These are phyloP conservation scores for Ophiostoma tasmaniense DNA, from an alignment of 2,329 filamentous ascomycete genomes.

Conservation along the genomic window DNA sequence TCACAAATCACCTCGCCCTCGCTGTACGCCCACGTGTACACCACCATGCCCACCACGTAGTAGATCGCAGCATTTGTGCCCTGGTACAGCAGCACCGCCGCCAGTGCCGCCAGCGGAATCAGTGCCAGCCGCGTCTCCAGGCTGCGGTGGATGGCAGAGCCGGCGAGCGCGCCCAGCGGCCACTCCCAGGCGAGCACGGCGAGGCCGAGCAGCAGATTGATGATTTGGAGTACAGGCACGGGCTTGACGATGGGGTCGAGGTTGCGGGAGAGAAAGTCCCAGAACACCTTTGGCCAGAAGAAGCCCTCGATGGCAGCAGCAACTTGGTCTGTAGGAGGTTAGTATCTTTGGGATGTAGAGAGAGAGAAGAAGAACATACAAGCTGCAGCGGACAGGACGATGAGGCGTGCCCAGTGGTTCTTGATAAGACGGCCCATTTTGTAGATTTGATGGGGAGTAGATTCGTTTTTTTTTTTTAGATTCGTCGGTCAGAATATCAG, in stretches of 20 bases:
- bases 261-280: constrained; percentile 89
- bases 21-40: constrained; percentile 96
- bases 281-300: constrained; percentile 99
- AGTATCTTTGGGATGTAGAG: too few species aligned
- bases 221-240: constrained; percentile 76
- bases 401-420: constrained; percentile 96
- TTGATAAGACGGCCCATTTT: constrained; percentile 97
- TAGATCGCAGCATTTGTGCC: constrained; percentile 87
- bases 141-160: constrained; percentile 70
- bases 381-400: constrained; percentile 73
- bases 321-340: constrained; percentile 65
- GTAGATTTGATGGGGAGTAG: constrained; percentile 15
- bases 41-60: constrained; percentile 73
- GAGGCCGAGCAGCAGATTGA: constrained; percentile 79
- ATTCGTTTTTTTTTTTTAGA: background rate
- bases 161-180: constrained; percentile 71
- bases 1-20: constrained; percentile 80
- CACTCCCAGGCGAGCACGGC: constrained; percentile 81
- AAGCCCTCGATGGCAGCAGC: constrained; percentile 74
- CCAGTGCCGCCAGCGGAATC: constrained; percentile 68
- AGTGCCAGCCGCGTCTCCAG: constrained; percentile 78
- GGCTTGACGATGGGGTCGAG: constrained; percentile 81
- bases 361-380: constrained; percentile 43
- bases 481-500: background rate
- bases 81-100: constrained; percentile 77